Evolutionary conservation across 148 eudicot genomes (phyloP), one percentile per base, ranked within the genome.

Genomic region (Rhododendron vialii): DNA sequence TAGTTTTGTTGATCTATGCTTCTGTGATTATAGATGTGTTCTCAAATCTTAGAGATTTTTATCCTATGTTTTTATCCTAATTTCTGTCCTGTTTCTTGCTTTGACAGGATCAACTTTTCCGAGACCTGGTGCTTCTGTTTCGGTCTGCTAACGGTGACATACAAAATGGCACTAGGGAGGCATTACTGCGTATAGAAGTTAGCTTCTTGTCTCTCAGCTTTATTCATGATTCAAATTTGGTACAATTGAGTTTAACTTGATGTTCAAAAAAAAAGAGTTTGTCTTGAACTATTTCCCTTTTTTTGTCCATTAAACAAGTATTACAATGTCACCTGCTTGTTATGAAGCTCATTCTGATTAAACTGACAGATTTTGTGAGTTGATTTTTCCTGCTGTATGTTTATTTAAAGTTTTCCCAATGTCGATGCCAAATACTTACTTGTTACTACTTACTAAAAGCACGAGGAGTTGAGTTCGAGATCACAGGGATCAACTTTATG

Each of bases 181-280:
- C 98, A 24, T 89, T 97, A 88, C 75, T 93, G 92, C 94, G 93
- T 38, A 85, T 97, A 84, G 84, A 91, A 85, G 96, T 93, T 82
- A 63, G 91, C 85, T 48, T 77, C 89, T 35, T 78, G 69, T 59
- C 33, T 38, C 26, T 80, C 35, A 20, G 13, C 14, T 53, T 83
- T 41, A 67, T 36, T 81, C 53, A 73, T 71, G 24, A 41, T 41
- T 71, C 55, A 50, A 73, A 3, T 51, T 77, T 79, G 41, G 26
- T 75, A 9, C 79, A 2, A 26, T 5, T 71, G 20, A 43, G 69
- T 82, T 22, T 22, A 33, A 73, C 53, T 35, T 78, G 13, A 47
- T 4, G 47, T 53, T 53, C 55, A 55, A 18, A 55, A 55, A 55
- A 55, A 4, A 55, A 18, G 22, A 55, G 7, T 17, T 17, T 53